These are phyloP conservation scores for Pythium dissimile DNA, from an alignment of 352 stramenopile species.

Conservation along the genomic window DNA sequence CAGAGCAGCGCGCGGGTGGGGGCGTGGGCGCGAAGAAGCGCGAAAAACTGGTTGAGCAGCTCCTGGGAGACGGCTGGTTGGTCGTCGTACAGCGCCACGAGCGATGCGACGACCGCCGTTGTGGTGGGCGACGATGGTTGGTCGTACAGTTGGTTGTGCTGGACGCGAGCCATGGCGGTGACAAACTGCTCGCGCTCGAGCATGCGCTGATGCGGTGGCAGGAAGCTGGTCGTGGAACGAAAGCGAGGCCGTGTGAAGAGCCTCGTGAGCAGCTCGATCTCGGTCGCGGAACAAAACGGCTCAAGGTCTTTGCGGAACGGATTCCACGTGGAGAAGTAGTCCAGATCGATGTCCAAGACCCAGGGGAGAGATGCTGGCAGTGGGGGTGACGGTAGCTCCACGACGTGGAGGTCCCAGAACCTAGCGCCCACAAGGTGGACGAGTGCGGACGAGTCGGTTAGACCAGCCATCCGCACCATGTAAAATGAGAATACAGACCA, in stretches of 20 bases:
- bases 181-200: conserved; percentile 32
- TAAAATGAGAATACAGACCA: background rate
- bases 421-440: conserved; percentile 8
- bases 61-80: background rate
- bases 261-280: conserved; percentile 21
- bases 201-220: conserved; percentile 25
- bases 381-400: background rate
- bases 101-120: conserved; percentile 5
- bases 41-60: background rate
- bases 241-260: conserved; percentile 45
- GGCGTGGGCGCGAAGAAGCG: background rate
- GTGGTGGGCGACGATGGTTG: background rate
- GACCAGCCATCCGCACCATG: background rate
- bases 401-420: conserved; percentile 29
- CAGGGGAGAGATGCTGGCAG: conserved; percentile 19
- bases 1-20: conserved; percentile 31
- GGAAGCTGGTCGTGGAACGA: conserved; percentile 14
- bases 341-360: conserved; percentile 84
- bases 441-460: background rate
- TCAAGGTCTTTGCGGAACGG: conserved; percentile 75
- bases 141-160: conserved; percentile 14
- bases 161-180: conserved; percentile 31
- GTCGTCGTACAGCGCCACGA: conserved; percentile 31
- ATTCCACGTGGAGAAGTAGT: conserved; percentile 89
- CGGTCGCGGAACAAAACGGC: background rate